phyloP scores from a whole-genome alignment of 352 stramenopile species.

The Pythium sukuiense region DNA sequence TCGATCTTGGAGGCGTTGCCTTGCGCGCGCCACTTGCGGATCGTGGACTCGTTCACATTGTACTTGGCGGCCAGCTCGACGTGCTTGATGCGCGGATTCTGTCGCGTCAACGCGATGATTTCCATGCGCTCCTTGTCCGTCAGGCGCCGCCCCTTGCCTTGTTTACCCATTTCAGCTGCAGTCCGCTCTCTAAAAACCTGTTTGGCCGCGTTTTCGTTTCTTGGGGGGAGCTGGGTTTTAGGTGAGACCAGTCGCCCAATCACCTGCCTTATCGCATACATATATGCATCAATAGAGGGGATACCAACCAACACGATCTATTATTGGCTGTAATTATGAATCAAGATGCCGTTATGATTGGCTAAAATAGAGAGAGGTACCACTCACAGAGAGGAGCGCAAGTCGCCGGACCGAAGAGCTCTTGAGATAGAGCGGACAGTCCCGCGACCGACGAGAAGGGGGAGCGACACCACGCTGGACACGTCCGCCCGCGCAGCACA shows the following conservation, averaged over 20 bases:
- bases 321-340: neutral
- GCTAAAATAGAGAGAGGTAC: slow-evolving; percentile 13
- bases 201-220: slow-evolving; percentile 17
- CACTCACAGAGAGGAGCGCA: slow-evolving; percentile 18
- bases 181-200: slow-evolving; percentile 29
- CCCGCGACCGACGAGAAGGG: slow-evolving; percentile 17
- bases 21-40: slow-evolving; percentile 50
- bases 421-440: slow-evolving; percentile 24
- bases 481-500: slow-evolving; percentile 2
- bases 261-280: neutral
- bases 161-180: slow-evolving; percentile 32
- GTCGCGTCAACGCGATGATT: slow-evolving; percentile 53
- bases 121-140: slow-evolving; percentile 66
- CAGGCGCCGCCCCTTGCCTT: slow-evolving; percentile 44
- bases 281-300: neutral
- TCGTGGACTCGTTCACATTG: slow-evolving; percentile 58
- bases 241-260: neutral
- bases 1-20: slow-evolving; percentile 42
- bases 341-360: slow-evolving; percentile 7
- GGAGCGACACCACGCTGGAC: neutral
- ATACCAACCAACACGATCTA: neutral
- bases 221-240: slow-evolving; percentile 26
- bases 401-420: slow-evolving; percentile 26
- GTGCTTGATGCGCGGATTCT: slow-evolving; percentile 47
- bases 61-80: slow-evolving; percentile 50